Percentiles rank a stretch among this genome's conserved stretches.
These are phyloP conservation scores for Carex scoparia DNA, from an alignment of 176 grass and related monocot genomes.

Conservation along the genomic window DNA sequence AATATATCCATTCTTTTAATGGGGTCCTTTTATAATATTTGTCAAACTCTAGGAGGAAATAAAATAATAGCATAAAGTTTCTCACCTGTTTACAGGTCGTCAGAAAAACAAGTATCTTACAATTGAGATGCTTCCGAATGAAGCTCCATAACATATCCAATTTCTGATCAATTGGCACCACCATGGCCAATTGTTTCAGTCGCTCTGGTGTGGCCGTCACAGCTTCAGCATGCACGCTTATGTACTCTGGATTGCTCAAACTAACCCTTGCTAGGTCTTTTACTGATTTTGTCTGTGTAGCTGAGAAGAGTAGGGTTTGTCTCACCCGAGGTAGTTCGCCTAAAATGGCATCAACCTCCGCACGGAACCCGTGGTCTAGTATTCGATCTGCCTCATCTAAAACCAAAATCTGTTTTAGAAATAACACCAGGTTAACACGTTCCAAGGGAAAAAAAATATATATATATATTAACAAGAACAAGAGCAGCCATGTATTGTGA, in stretches of 20 bases:
- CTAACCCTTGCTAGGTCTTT: conserved; percentile 93
- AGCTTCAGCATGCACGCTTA: conserved; percentile 85
- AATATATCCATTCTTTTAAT: neutral
- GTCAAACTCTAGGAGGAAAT: neutral
- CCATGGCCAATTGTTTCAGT: conserved; percentile 70
- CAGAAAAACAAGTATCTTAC: conserved; percentile 82
- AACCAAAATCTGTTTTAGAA: conserved; percentile 64
- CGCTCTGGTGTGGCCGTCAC: conserved; percentile 67
- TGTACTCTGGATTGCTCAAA: conserved; percentile 73
- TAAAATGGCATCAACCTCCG: conserved; percentile 62
- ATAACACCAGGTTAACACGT: neutral
- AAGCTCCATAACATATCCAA: conserved; percentile 94
- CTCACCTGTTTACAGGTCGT: conserved; percentile 85
- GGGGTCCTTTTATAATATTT: neutral
- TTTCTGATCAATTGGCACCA: conserved; percentile 86
- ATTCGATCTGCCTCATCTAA: conserved; percentile 97
- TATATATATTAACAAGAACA: neutral
- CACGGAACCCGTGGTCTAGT: conserved; percentile 64
- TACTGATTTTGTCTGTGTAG: conserved; percentile 89
- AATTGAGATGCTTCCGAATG: conserved; percentile 74
- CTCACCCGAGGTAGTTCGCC: conserved; percentile 61
- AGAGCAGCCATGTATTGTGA: conserved; percentile 1
- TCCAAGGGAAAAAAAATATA: neutral
- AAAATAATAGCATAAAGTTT: conserved; percentile 18
- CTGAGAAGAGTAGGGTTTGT: conserved; percentile 90